phyloP scores from a whole-genome alignment of 495 filamentous ascomycete species.

The Talaromyces adpressus region DNA sequence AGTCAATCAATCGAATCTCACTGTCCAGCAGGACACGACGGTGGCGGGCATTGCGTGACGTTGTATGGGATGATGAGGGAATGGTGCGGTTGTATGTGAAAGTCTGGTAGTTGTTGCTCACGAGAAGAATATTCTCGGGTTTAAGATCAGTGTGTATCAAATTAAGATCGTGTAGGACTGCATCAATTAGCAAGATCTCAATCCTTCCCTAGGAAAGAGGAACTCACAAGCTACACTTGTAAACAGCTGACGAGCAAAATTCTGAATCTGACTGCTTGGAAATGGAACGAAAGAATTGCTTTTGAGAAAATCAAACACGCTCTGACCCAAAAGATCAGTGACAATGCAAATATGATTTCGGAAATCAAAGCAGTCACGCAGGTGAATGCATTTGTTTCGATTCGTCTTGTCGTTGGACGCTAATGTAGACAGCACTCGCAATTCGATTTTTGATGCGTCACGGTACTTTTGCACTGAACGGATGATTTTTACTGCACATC shows the following conservation, averaged over 20 bases:
- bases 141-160: slow-evolving; percentile 98
- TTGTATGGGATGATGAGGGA: slow-evolving; percentile 78
- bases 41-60: slow-evolving; percentile 71
- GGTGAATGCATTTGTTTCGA: slow-evolving; percentile 93
- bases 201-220: background rate
- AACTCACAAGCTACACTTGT: slow-evolving; percentile 96
- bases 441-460: slow-evolving; percentile 92
- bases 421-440: slow-evolving; percentile 85
- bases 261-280: slow-evolving; percentile 98
- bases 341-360: slow-evolving; percentile 98
- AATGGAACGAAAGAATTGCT: slow-evolving; percentile 91
- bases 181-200: slow-evolving; percentile 13
- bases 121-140: slow-evolving; percentile 95
- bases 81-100: slow-evolving; percentile 96
- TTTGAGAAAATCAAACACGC: slow-evolving; percentile 98
- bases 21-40: slow-evolving; percentile 86
- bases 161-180: slow-evolving; percentile 94
- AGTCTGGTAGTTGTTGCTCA: slow-evolving; percentile 83
- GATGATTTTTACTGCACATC: slow-evolving; percentile 95
- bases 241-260: slow-evolving; percentile 88
- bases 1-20: slow-evolving; percentile 95
- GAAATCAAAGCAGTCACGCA: slow-evolving; percentile 96
- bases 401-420: slow-evolving; percentile 86
- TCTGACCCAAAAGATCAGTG: slow-evolving; percentile 91
- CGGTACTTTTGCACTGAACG: slow-evolving; percentile 97